These are phyloP conservation scores for Tulasnella sp. DNA, from an alignment of 768 basidiomycete species.

Conservation along the genomic window DNA sequence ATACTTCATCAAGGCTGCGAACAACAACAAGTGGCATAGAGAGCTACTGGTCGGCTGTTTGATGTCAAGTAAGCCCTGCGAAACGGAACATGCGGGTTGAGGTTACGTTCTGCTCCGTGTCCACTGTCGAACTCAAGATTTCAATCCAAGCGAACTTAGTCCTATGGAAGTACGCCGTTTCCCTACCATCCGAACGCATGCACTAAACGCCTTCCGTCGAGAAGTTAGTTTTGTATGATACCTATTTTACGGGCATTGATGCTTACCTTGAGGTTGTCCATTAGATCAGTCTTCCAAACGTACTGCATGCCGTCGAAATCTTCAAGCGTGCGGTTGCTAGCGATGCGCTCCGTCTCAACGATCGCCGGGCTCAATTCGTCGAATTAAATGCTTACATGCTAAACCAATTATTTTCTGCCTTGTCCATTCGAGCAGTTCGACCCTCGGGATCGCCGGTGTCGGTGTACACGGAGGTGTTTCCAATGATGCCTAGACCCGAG, in stretches of 20 bases:
- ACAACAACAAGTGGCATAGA: background rate
- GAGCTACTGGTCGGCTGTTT: background rate
- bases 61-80: background rate
- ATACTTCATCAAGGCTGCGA: constrained; percentile 12
- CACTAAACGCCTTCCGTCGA: background rate
- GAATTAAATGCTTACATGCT: background rate
- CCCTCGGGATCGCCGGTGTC: background rate
- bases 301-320: constrained; percentile 22
- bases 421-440: background rate
- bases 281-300: background rate
- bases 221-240: background rate
- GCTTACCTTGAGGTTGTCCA: constrained; percentile 12
- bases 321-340: constrained; percentile 10
- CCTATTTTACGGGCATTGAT: no score
- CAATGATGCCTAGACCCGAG: background rate
- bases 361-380: background rate
- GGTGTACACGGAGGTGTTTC: background rate
- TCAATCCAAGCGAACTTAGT: constrained; percentile 19
- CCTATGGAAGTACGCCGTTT: background rate
- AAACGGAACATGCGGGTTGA: background rate
- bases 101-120: background rate
- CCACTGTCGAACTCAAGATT: background rate
- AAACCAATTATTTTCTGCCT: background rate
- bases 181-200: background rate
- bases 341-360: background rate